phyloP scores from a whole-genome alignment of 306 rosid species.

The Prunus mongolica region DNA sequence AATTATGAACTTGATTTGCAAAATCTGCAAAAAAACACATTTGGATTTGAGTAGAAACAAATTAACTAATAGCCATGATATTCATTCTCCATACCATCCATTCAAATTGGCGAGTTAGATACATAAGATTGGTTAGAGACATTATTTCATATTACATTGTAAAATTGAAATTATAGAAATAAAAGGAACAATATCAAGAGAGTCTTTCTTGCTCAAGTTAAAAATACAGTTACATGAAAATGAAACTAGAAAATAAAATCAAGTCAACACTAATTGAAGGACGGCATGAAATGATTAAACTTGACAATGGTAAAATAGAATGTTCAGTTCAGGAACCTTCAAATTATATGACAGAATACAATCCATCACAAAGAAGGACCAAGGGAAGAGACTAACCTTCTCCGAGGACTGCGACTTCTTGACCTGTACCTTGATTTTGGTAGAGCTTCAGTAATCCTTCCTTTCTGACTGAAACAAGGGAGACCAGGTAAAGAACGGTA shows the following conservation, averaged over 20 bases:
- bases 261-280: neutral
- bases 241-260: neutral
- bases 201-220: neutral
- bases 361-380: neutral
- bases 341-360: neutral
- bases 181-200: too few relatives aligned
- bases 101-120: neutral
- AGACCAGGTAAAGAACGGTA: neutral
- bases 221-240: neutral
- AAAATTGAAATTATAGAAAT: too few relatives aligned
- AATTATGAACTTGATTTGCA: neutral
- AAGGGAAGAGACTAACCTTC: slow-evolving; percentile 35
- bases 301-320: neutral
- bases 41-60: neutral
- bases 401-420: slow-evolving; percentile 81
- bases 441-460: slow-evolving; percentile 58
- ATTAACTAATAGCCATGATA: neutral
- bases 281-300: neutral
- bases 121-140: neutral
- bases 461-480: slow-evolving; percentile 58
- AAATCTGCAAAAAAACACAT: neutral
- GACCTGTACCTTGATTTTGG: slow-evolving; percentile 53
- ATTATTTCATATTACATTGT: too few relatives aligned
- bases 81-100: neutral
- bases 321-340: neutral